phyloP scores from a whole-genome alignment of 2,329 filamentous ascomycete species.

The Pseudogymnoascus sp. region DNA sequence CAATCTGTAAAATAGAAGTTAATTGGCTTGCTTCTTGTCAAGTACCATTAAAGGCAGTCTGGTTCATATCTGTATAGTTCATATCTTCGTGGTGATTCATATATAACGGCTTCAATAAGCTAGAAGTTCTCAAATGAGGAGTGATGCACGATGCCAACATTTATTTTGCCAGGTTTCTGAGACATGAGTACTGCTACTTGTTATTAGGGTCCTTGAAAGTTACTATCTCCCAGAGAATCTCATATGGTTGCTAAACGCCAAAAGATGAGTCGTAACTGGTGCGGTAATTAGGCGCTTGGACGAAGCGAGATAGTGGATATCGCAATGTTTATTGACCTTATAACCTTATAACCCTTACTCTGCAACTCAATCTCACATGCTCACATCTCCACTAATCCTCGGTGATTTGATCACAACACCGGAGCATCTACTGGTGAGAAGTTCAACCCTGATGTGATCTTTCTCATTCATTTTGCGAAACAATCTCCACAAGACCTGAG shows the following conservation, averaged over 20 bases:
- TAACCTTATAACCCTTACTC: not conserved
- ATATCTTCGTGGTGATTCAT: not conserved
- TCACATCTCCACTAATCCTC: not conserved
- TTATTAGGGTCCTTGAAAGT: not conserved
- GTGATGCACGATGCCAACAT: not conserved
- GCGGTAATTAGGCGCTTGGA: not conserved
- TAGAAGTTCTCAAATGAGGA: not conserved
- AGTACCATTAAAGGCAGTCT: not conserved
- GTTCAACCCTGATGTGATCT: not conserved
- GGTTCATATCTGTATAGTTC: not conserved
- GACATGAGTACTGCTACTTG: not conserved
- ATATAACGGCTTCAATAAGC: not conserved
- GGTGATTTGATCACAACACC: not conserved
- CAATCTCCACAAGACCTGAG: not conserved
- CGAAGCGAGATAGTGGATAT: conserved; percentile 7
- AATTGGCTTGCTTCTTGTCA: conserved; percentile 1
- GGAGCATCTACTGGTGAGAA: not conserved
- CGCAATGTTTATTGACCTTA: conserved; percentile 2
- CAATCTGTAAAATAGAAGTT: conserved; percentile 5
- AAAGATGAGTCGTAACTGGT: not conserved
- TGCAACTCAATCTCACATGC: not conserved
- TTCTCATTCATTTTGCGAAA: not conserved
- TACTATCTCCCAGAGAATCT: not conserved
- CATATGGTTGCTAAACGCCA: not conserved
- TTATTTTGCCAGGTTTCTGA: not conserved